These are phyloP conservation scores for Suhomyces coccinellae DNA, from an alignment of 1,139 yeast species.

Conservation along the genomic window DNA sequence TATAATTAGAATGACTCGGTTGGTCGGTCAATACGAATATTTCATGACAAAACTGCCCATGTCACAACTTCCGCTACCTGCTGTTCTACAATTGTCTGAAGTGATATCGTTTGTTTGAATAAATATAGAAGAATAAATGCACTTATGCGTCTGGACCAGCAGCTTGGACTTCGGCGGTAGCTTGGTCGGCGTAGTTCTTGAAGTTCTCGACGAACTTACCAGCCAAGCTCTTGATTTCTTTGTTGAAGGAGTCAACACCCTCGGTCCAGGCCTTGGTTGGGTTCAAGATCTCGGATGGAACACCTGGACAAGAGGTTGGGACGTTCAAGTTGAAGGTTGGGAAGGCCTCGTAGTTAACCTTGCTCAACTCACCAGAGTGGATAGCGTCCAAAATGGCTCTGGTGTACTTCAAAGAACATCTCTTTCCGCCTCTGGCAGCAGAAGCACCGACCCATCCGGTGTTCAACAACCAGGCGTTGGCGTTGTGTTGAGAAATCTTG, in stretches of 20 bases:
- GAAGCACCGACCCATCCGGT: conserved; percentile 99
- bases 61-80: too few relatives aligned
- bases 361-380: conserved; percentile 84
- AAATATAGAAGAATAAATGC: conserved; percentile 3
- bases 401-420: conserved; percentile 97
- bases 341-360: conserved; percentile 79
- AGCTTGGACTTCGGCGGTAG: conserved; percentile 82
- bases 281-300: conserved; percentile 82
- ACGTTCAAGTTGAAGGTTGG: conserved; percentile 86
- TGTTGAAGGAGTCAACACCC: conserved; percentile 64
- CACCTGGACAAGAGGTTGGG: conserved; percentile 80
- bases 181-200: conserved; percentile 77
- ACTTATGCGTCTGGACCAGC: conserved; percentile 74
- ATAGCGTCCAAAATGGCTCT: conserved; percentile 95
- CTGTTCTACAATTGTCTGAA: too few relatives aligned
- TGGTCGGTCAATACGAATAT: too few relatives aligned
- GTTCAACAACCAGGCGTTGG: conserved; percentile 94
- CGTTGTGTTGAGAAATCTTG: conserved; percentile 84
- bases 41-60: too few relatives aligned
- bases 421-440: conserved; percentile 89
- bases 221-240: conserved; percentile 76
- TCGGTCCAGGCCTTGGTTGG: conserved; percentile 85
- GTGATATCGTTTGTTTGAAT: neutral
- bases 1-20: too few relatives aligned
- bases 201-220: conserved; percentile 82